Evolutionary conservation across 2,329 filamentous ascomycete genomes (phyloP), one percentile per base, ranked within the genome.

Genomic region (Colletotrichum liriopes): DNA sequence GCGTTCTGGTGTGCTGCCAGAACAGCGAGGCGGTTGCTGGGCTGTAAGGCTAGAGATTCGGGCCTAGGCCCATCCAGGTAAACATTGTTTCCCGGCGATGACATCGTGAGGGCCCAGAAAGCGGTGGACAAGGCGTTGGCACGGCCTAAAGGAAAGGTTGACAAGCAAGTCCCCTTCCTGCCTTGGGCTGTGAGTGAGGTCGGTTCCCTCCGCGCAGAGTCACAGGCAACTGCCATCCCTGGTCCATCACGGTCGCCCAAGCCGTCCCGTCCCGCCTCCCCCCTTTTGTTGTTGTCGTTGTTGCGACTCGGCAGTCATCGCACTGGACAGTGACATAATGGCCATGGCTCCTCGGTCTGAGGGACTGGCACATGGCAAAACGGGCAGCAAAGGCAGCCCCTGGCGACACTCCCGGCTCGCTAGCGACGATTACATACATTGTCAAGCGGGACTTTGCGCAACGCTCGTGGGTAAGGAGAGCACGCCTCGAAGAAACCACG

Each of bases 21-120:
- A 35, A 61, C 55, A 11, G 41, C 32, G 26, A 32, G 32, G 55
- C 41, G 65, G 12, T 62, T 37, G 29, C 39, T 55, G 39, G 39
- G 51, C 35, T 39, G 51, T 41, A 56, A 56, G 66, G 60, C 66
- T 64, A 37, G 29, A 64, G 32, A 41, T 41, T 14, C 12, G 32
- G 29, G 20, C 47, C 26, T 43, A 61, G 49, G 62, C 49, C 41
- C 62, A 41, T 56, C 54, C 20, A 37, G 54, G 54, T n/a, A 23
- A 23, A 39, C 20, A 37, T n/a, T 16, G n/a, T 9, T 37, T 51
- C 43, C 43, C 2, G 20, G 45, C 20, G n/a, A 62, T 37, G 32
- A 12, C 45, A 29, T 51, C 59, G 29, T 51, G 5, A 37, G 43
- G 32, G 20, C 20, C 35, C 35, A 37, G 9, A 39, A 14, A 56